phyloP scores from a whole-genome alignment of 208 protist species.

The Trypanosoma mega region DNA sequence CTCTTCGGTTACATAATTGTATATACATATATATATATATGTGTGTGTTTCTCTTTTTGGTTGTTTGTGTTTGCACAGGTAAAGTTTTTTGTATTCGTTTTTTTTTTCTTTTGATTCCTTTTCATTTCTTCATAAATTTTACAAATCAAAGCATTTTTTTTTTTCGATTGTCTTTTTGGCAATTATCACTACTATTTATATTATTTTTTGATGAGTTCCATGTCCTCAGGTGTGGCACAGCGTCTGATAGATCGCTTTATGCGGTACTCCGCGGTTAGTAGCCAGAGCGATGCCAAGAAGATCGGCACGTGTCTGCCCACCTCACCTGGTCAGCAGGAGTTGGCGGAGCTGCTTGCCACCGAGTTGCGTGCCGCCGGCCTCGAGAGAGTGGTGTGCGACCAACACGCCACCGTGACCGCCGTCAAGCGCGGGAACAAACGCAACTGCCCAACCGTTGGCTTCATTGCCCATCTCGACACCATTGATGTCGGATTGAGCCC shows the following conservation, averaged over 20 bases:
- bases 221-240: slow-evolving; percentile 43
- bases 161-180: slow-evolving; percentile 5
- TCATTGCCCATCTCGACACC: slow-evolving; percentile 87
- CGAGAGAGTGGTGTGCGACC: slow-evolving; percentile 56
- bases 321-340: slow-evolving; percentile 75
- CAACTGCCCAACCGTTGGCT: slow-evolving; percentile 71
- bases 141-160: not conserved
- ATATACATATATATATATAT: slow-evolving; percentile 1
- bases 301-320: slow-evolving; percentile 63
- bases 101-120: slow-evolving; percentile 14
- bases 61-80: too few relatives aligned
- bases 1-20: not conserved
- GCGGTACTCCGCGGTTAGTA: slow-evolving; percentile 76
- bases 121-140: slow-evolving; percentile 17
- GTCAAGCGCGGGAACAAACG: slow-evolving; percentile 59
- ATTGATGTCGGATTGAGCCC: slow-evolving; percentile 73
- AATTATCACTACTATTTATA: not conserved
- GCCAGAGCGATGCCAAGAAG: slow-evolving; percentile 64
- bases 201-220: not conserved
- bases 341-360: slow-evolving; percentile 70
- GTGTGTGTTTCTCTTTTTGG: not conserved
- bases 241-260: slow-evolving; percentile 71
- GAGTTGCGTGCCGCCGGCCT: slow-evolving; percentile 54
- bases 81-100: too few relatives aligned
- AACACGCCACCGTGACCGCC: slow-evolving; percentile 76